Conservation (phyloP, 257 asterid species). For the Plantago major region DNA sequence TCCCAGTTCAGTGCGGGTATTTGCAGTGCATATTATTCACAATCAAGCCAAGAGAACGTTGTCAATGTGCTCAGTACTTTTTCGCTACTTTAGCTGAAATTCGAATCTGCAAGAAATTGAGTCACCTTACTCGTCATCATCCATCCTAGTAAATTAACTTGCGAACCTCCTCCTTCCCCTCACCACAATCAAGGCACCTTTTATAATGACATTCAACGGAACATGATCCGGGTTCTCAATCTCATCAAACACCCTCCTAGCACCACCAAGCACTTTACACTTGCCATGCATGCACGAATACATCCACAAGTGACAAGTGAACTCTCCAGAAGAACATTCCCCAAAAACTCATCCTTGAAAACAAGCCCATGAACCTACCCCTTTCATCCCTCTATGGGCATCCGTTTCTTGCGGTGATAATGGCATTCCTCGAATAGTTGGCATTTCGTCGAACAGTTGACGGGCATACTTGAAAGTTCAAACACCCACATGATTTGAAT, state of each 20-base stretch:
- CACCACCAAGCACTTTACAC: constrained; percentile 55
- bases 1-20: too few species aligned
- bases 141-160: constrained; percentile 55
- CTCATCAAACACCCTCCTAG: constrained; percentile 76
- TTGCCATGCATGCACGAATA: constrained; percentile 66
- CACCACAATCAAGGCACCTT: constrained; percentile 69
- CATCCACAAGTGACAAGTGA: constrained; percentile 52
- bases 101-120: constrained; percentile 67
- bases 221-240: constrained; percentile 55
- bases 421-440: constrained; percentile 68
- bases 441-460: constrained; percentile 80
- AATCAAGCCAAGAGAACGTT: too few species aligned
- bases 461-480: constrained; percentile 58
- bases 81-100: constrained; percentile 40
- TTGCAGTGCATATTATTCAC: too few species aligned
- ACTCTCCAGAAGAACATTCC: constrained; percentile 69
- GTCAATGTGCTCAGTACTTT: too few species aligned
- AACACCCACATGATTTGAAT: constrained; percentile 53
- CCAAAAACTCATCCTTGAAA: constrained; percentile 60
- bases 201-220: constrained; percentile 88
- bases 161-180: constrained; percentile 44
- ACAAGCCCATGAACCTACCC: constrained; percentile 66
- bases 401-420: constrained; percentile 57
- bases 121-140: constrained; percentile 45
- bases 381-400: constrained; percentile 40